Base-by-base conservation (phyloP, 1,139 yeast species). In the Saccharomyces hybrid region DNA sequence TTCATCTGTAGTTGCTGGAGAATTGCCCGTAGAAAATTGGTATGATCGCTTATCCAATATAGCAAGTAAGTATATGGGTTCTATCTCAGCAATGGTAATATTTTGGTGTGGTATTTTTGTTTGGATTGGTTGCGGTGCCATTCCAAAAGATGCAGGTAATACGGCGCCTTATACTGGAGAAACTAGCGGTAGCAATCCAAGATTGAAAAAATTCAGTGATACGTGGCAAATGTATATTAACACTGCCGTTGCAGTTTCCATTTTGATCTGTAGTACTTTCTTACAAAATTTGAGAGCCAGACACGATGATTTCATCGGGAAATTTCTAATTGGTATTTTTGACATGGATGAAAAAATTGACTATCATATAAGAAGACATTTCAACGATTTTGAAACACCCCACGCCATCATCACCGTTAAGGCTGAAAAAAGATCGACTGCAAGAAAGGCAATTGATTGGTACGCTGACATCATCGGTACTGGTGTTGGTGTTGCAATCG, bases 401-500 rank as follows among this genome's bases (percentile, higher is more conserved):
- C 70, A 70, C 47, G 58, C 64, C 6, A 61, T 63, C 2, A 53
- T 64, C 21, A 66, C 62, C 3, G 56, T 68, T 31, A 58, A 62
- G 6, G 54, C 67, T 29, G 51, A 57, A 9, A 64, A 68, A 27
- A 61, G 69, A 47, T 51, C 60, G 1, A 51, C 56, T 34, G 62
- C 61, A 8, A 65, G 68, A 44, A 62, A 63, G 26, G 54, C 56
- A 14, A 72, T 74, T 44, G 73, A 72, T 48, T 68, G 66, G 58
- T 74, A 74, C 55, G 76, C 76, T 2, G 74, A 70, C 53, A 56
- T 74, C 47, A 65, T 74, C 52, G 77, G 77, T 53, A 70, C 75
- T 27, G 75, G 75, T 57, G 58, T 71, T 32, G 77, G 77, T 29
- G 65, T 73, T 1, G 50, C 65, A 4, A 62, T 74, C 41, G 68